Evolutionary conservation across 2,329 filamentous ascomycete genomes (phyloP).

Genomic region (Dothistroma pini): DNA sequence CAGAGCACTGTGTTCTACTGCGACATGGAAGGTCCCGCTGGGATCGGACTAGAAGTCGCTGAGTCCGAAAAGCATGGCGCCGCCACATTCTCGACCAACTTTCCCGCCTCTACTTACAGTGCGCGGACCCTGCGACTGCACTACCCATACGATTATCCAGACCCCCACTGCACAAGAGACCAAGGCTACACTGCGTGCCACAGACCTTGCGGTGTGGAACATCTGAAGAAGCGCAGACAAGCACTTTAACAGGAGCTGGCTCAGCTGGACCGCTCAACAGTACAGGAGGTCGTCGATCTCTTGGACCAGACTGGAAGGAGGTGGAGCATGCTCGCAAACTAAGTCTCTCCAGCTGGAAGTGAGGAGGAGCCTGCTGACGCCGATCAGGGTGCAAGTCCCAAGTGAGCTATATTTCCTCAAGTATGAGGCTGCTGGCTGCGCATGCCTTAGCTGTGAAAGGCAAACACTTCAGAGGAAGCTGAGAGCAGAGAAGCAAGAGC

Average conservation of each 20-base stretch:
- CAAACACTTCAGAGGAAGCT: not conserved
- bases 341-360: too few relatives aligned
- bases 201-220: not conserved
- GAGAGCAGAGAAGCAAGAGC: not conserved
- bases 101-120: not conserved
- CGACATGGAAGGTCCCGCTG: too few relatives aligned
- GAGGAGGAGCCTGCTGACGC: not conserved
- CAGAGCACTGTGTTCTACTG: too few relatives aligned
- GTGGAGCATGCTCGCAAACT: not conserved
- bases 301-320: not conserved
- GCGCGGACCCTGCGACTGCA: not conserved
- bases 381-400: not conserved
- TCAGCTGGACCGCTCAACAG: not conserved
- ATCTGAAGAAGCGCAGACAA: not conserved
- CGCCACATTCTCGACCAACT: too few relatives aligned
- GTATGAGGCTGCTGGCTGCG: not conserved
- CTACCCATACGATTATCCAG: not conserved
- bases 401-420: not conserved
- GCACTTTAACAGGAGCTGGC: not conserved
- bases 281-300: not conserved
- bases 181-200: not conserved
- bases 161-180: not conserved
- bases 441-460: not conserved
- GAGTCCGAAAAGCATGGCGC: too few relatives aligned
- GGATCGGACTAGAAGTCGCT: too few relatives aligned